A percentile compares a stretch with the other conserved stretches of the same genome.
Conservation (phyloP, 805 yeast genomes). For the Myxozyma kluyveri region DNA sequence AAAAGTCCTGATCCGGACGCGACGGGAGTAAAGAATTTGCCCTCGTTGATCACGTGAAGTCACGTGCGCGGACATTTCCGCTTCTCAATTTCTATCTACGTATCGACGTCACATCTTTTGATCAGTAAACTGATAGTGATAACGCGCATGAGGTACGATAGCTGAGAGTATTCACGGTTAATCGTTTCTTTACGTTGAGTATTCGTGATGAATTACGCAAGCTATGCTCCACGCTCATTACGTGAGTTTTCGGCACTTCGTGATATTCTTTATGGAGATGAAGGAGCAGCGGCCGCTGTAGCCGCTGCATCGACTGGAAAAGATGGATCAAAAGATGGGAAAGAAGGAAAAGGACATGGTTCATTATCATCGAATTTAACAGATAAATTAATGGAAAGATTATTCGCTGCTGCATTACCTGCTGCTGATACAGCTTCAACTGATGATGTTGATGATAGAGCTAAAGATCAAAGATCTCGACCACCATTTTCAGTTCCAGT, state of each 20-base stretch:
- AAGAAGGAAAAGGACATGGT: too few species aligned
- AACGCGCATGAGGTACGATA: too few species aligned
- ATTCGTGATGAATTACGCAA: constrained; percentile 23
- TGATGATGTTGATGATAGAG: constrained; percentile 16
- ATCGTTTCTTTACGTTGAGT: too few species aligned
- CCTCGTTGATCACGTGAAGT: too few species aligned
- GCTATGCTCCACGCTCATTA: constrained; percentile 25
- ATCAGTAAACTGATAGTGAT: too few species aligned
- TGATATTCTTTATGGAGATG: constrained; percentile 22
- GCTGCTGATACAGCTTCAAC: constrained; percentile 1
- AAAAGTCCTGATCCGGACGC: too few species aligned
- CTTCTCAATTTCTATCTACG: too few species aligned
- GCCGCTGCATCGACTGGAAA: background rate
- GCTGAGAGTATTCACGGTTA: too few species aligned
- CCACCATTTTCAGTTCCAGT: constrained; percentile 49
- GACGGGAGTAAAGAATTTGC: too few species aligned
- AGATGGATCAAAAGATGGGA: constrained; percentile 9
- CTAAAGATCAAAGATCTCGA: constrained; percentile 27
- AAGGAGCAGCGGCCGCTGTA: background rate
- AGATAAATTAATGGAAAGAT: constrained; percentile 25
- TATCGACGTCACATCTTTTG: too few species aligned
- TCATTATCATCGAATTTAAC: constrained; percentile 8
- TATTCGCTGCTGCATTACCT: constrained; percentile 25
- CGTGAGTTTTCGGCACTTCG: constrained; percentile 27
- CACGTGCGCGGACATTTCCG: too few species aligned